These are phyloP conservation scores for Nitzschia sp. DNA, from an alignment of 108 stramenopile genomes.

Conservation along the genomic window DNA sequence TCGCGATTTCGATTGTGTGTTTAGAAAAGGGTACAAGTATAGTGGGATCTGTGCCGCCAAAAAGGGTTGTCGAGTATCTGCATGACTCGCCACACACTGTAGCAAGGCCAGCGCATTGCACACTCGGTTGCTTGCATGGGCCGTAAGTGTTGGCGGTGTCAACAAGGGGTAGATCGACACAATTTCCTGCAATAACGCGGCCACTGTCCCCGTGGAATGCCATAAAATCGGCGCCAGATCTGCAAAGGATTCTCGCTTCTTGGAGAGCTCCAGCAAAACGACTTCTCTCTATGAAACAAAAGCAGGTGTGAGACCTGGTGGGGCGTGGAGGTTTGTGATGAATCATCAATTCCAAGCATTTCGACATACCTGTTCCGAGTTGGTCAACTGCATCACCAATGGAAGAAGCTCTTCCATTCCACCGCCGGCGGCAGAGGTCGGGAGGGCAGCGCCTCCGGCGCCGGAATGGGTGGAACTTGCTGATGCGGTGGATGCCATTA, in stretches of 20 bases:
- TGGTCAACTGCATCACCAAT: constrained; percentile 72
- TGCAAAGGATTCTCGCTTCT: constrained; percentile 94
- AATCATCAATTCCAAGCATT: not conserved
- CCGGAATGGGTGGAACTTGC: constrained; percentile 18
- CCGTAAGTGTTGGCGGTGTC: constrained; percentile 95
- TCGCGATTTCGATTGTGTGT: constrained; percentile 92
- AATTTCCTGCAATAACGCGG: constrained; percentile 96
- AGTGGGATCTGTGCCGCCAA: constrained; percentile 95
- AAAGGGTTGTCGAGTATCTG: constrained; percentile 93
- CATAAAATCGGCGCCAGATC: constrained; percentile 95
- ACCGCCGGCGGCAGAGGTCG: constrained; percentile 3
- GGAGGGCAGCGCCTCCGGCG: not conserved
- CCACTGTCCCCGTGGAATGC: constrained; percentile 79
- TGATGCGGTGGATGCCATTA: constrained; percentile 33
- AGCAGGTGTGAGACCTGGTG: too few relatives aligned
- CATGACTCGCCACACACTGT: constrained; percentile 98
- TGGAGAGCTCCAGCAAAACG: constrained; percentile 95
- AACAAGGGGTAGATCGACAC: constrained; percentile 97
- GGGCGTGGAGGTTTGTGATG: not conserved
- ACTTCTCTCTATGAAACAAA: constrained; percentile 70
- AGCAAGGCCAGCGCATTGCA: constrained; percentile 99
- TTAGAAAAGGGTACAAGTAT: constrained; percentile 98
- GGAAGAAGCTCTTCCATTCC: constrained; percentile 79
- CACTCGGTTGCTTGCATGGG: constrained; percentile 94
- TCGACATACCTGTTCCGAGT: constrained; percentile 61